These are phyloP conservation scores for Polyporus tsugae DNA, from an alignment of 1,284 basidiomycete species.

Conservation along the genomic window DNA sequence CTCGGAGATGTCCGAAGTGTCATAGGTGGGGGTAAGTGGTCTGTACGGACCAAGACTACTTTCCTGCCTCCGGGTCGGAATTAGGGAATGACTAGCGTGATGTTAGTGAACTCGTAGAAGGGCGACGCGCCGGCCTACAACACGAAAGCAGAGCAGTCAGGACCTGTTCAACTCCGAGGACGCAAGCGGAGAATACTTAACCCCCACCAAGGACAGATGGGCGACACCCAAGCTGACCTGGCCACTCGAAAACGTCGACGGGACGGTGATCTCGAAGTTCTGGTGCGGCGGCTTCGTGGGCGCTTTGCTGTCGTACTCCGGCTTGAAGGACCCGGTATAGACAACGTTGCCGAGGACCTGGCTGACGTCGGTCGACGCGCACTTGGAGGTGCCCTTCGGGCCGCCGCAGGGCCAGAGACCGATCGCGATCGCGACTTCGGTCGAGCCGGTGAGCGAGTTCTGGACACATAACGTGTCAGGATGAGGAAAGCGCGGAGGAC, in stretches of 20 bases:
- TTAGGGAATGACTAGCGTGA: slow-evolving; percentile 25
- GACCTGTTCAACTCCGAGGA: neutral
- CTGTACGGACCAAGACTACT: too few relatives aligned
- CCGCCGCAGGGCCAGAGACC: slow-evolving; percentile 46
- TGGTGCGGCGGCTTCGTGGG: slow-evolving; percentile 51
- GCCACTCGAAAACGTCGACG: slow-evolving; percentile 41
- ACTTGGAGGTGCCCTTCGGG: slow-evolving; percentile 23
- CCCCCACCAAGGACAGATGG: slow-evolving; percentile 56
- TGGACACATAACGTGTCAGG: slow-evolving; percentile 25
- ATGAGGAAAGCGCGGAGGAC: neutral
- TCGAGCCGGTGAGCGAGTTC: slow-evolving; percentile 48
- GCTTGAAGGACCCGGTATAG: slow-evolving; percentile 54
- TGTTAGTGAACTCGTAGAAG: slow-evolving; percentile 31
- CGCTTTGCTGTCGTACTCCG: slow-evolving; percentile 39
- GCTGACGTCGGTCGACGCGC: slow-evolving; percentile 41
- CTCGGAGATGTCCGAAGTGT: too few relatives aligned
- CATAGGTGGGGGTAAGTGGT: too few relatives aligned
- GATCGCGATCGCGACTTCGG: slow-evolving; percentile 55
- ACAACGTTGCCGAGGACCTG: slow-evolving; percentile 51
- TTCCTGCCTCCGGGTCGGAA: neutral
- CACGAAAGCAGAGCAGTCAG: neutral
- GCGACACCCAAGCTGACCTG: slow-evolving; percentile 49
- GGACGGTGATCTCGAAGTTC: slow-evolving; percentile 59
- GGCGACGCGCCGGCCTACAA: slow-evolving; percentile 28
- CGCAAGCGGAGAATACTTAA: slow-evolving; percentile 44